phyloP scores from a whole-genome alignment of 768 basidiomycete species.

The Leccinum rimulosum region DNA sequence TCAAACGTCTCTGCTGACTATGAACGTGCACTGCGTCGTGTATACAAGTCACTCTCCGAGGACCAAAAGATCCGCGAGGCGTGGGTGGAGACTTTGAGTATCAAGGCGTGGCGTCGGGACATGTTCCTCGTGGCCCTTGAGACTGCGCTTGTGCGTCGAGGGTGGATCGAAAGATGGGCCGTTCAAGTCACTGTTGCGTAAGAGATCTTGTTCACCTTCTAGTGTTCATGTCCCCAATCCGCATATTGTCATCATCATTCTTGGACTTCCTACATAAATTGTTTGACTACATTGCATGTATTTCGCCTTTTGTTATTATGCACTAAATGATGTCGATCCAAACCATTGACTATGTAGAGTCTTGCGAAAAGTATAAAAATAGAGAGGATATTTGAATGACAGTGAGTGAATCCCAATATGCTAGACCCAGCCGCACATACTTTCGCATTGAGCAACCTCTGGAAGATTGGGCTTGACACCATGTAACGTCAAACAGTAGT shows the following conservation, averaged over 20 bases:
- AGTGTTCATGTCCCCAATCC: background rate
- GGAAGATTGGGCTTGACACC: background rate
- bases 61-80: constrained; percentile 14
- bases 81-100: constrained; percentile 25
- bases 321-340: background rate
- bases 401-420: background rate
- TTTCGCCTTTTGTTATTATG: background rate
- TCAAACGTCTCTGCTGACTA: constrained; percentile 41
- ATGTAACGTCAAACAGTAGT: background rate
- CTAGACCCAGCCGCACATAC: background rate
- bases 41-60: constrained; percentile 7
- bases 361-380: background rate
- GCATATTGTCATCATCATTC: background rate
- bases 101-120: constrained; percentile 44
- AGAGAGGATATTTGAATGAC: background rate
- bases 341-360: background rate
- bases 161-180: constrained; percentile 48
- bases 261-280: no score
- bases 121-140: constrained; percentile 51
- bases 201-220: background rate
- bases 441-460: background rate
- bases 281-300: background rate
- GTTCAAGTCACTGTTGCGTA: constrained; percentile 21
- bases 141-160: constrained; percentile 45
- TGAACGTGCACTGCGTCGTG: constrained; percentile 11